Conservation (phyloP, 2,329 filamentous ascomycete genomes). For the Neofusicoccum cordaticola region DNA sequence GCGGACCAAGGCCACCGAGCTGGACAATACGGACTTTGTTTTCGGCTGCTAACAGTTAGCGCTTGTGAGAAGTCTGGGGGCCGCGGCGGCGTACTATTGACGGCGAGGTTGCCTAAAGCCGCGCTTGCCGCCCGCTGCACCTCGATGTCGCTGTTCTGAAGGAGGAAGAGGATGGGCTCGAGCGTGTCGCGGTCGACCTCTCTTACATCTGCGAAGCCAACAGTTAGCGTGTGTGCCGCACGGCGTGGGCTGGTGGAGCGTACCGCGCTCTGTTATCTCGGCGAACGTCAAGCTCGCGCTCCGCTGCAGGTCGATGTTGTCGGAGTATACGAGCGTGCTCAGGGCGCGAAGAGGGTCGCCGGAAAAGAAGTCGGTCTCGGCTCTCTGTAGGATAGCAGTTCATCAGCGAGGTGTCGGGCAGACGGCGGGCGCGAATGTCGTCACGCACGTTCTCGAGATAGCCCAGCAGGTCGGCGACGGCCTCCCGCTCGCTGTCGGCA, state of each 20-base stretch:
- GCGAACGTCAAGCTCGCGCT: slow-evolving; percentile 98
- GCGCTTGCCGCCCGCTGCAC: slow-evolving; percentile 96
- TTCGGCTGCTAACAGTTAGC: slow-evolving; percentile 67
- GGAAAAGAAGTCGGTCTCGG: slow-evolving; percentile 96
- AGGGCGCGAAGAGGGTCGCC: slow-evolving; percentile 91
- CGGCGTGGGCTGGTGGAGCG: slow-evolving; percentile 18
- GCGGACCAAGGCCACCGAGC: slow-evolving; percentile 81
- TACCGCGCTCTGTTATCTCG: slow-evolving; percentile 97
- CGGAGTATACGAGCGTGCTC: slow-evolving; percentile 94
- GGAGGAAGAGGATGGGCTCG: slow-evolving; percentile 89
- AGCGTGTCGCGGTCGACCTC: slow-evolving; percentile 94
- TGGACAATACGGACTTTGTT: slow-evolving; percentile 97
- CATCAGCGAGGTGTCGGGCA: slow-evolving; percentile 19
- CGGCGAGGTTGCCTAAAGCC: slow-evolving; percentile 90
- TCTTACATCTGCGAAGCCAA: slow-evolving; percentile 69
- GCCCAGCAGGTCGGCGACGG: slow-evolving; percentile 89
- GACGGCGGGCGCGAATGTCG: slow-evolving; percentile 35
- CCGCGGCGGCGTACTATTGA: slow-evolving; percentile 69
- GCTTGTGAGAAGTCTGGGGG: slow-evolving; percentile 18
- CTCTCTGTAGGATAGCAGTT: slow-evolving; percentile 59
- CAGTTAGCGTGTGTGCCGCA: slow-evolving; percentile 21
- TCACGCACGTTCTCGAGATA: slow-evolving; percentile 87
- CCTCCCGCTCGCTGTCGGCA: slow-evolving; percentile 93
- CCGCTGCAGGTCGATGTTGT: slow-evolving; percentile 96
- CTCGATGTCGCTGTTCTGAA: slow-evolving; percentile 94